Evolutionary conservation across 1,139 yeast genomes (phyloP).

Genomic region (Suhomyces ambrosiae): DNA sequence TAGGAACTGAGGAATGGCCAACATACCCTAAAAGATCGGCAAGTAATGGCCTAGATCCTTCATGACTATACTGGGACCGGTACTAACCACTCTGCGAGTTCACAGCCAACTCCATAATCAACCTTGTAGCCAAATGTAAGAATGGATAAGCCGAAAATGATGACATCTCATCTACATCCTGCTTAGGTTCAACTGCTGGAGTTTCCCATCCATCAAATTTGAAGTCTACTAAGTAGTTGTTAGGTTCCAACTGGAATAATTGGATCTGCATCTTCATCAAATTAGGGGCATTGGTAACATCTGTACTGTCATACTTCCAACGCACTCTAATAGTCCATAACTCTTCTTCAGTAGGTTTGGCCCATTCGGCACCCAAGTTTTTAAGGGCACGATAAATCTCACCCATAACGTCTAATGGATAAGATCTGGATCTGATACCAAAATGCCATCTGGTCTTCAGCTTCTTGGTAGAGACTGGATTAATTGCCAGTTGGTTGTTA

Average conservation of each 20-base stretch:
- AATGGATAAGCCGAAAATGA: constrained; percentile 95
- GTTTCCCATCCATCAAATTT: constrained; percentile 97
- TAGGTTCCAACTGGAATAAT: constrained; percentile 91
- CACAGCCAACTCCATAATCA: constrained; percentile 96
- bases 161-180: constrained; percentile 67
- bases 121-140: constrained; percentile 84
- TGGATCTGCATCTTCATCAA: constrained; percentile 97
- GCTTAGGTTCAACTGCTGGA: constrained; percentile 29
- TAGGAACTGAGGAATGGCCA: too few relatives aligned
- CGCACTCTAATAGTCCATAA: constrained; percentile 97
- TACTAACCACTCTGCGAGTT: constrained; percentile 59
- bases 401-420: constrained; percentile 98
- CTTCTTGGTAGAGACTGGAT: constrained; percentile 78
- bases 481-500: constrained; percentile 52
- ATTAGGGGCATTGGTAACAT: constrained; percentile 54
- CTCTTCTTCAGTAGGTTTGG: constrained; percentile 88
- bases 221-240: constrained; percentile 93
- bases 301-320: constrained; percentile 75
- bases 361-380: constrained; percentile 97
- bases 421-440: constrained; percentile 93
- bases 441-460: constrained; percentile 98
- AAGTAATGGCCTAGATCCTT: too few relatives aligned
- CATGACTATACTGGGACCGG: too few relatives aligned
- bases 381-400: constrained; percentile 93
- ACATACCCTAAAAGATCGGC: too few relatives aligned